Evolutionary conservation across 2,329 filamentous ascomycete genomes (phyloP), one percentile per base, ranked within the genome.

Genomic region (Beauveria australis): DNA sequence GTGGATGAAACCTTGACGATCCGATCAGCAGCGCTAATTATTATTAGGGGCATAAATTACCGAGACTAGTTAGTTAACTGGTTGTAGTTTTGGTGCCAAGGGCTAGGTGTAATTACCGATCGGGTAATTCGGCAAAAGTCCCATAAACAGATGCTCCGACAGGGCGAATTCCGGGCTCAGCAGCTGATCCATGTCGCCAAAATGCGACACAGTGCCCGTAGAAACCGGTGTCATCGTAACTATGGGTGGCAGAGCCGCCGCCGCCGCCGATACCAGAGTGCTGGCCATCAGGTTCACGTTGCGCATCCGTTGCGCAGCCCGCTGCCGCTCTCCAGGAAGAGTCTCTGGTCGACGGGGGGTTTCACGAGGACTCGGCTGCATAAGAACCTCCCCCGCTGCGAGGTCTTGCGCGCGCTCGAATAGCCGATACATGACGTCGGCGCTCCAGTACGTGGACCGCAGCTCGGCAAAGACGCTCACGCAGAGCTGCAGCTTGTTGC

Each of bases 361-460:
- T 10, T 53, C 22, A n/a, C 26, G n/a, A 4, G 19, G 8, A 5
- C 5, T 53, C 10, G 51, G 22, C 18, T 26, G 30, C 8, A 24
- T 3, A 10, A 18, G 12, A 3, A 12, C 14, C 2, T 22, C 26
- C 12, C 30, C 41, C 3, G 22, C 18, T 18, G 30, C 10, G 14
- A 60, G 41, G 3, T 37, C 33, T 33, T 55, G 59, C 16, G 59
- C 59, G 2, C 59, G 51, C 12, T 56, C 19, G 14, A 61, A 61
- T 7, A 61, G 3, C 2, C 52, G 41, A n/a, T 61, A 56, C 59
- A 60, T 60, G 44, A 60, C 59, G 41, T 60, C 43, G 24, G 59
- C 59, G 44, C 59, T 60, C 51, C 51, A 56, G 18, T 60, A 60
- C 26, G 51, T 56, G 16, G 26, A 30, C 12, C 51, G 48, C 16